Evolutionary conservation across 75 land plant genomes (phyloP).

Genomic region (Chamaecyparis obtusa): DNA sequence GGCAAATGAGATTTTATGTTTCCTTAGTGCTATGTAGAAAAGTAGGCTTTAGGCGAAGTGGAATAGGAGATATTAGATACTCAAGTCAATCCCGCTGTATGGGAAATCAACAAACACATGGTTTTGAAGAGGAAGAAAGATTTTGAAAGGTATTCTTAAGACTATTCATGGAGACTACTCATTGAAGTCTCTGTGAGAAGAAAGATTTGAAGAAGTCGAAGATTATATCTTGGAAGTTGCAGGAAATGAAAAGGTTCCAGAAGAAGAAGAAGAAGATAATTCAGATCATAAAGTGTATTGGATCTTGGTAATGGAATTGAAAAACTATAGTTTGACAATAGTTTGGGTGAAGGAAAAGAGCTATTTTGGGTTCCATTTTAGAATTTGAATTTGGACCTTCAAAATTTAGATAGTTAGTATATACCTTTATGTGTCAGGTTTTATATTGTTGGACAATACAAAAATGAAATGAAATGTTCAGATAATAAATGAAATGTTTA

Average conservation of each 20-base stretch:
- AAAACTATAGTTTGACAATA: too few relatives aligned
- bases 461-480: too few relatives aligned
- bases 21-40: slow-evolving; percentile 92
- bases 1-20: slow-evolving; percentile 71
- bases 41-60: slow-evolving; percentile 90
- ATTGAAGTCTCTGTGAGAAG: slow-evolving; percentile 89
- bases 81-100: slow-evolving; percentile 94
- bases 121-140: slow-evolving; percentile 81
- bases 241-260: not conserved
- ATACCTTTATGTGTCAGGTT: too few relatives aligned
- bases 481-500: too few relatives aligned
- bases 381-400: too few relatives aligned
- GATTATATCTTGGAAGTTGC: slow-evolving; percentile 48
- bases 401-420: too few relatives aligned
- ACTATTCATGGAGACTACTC: slow-evolving; percentile 83
- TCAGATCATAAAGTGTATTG: too few relatives aligned
- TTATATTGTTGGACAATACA: too few relatives aligned
- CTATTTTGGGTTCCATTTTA: too few relatives aligned
- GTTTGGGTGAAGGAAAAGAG: too few relatives aligned
- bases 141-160: slow-evolving; percentile 80
- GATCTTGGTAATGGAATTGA: too few relatives aligned
- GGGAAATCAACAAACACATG: slow-evolving; percentile 98
- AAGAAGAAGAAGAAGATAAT: not conserved
- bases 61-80: slow-evolving; percentile 76
- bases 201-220: slow-evolving; percentile 72